phyloP scores from a whole-genome alignment of 2,329 filamentous ascomycete species.

The Leptoxyphium fumago region DNA sequence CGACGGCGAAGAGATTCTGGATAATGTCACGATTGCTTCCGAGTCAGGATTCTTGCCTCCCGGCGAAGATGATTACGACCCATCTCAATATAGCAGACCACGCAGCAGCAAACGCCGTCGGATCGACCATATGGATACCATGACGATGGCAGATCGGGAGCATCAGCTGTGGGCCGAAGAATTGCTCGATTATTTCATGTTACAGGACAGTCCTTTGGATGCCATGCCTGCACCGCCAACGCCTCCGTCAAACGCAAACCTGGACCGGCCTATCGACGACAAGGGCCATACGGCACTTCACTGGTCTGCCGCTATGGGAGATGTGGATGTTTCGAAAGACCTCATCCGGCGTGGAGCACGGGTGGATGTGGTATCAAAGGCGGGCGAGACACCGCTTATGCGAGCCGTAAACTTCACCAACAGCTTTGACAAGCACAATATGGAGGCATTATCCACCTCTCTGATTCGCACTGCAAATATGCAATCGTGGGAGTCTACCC shows the following conservation, averaged over 20 bases:
- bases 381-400: conserved; percentile 78
- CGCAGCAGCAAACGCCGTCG: conserved; percentile 63
- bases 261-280: conserved; percentile 85
- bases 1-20: conserved; percentile 50
- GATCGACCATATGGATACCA: conserved; percentile 17
- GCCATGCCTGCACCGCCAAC: conserved; percentile 56
- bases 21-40: conserved; percentile 69
- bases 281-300: conserved; percentile 87
- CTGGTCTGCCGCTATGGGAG: conserved; percentile 96
- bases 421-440: conserved; percentile 85
- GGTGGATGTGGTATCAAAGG: conserved; percentile 49
- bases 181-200: conserved; percentile 89
- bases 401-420: conserved; percentile 92
- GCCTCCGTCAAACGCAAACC: conserved; percentile 72
- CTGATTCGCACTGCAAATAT: conserved; percentile 68
- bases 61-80: conserved; percentile 53
- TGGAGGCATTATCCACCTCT: conserved; percentile 69
- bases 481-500: conserved; percentile 48
- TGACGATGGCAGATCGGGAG: conserved; percentile 56
- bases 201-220: conserved; percentile 35
- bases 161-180: conserved; percentile 87
- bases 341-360: conserved; percentile 59
- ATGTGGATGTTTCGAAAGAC: conserved; percentile 79
- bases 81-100: conserved; percentile 45
- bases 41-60: conserved; percentile 51